phyloP scores from a whole-genome alignment of 305 asterid species.

The Fraxinus xanthoxyloides region DNA sequence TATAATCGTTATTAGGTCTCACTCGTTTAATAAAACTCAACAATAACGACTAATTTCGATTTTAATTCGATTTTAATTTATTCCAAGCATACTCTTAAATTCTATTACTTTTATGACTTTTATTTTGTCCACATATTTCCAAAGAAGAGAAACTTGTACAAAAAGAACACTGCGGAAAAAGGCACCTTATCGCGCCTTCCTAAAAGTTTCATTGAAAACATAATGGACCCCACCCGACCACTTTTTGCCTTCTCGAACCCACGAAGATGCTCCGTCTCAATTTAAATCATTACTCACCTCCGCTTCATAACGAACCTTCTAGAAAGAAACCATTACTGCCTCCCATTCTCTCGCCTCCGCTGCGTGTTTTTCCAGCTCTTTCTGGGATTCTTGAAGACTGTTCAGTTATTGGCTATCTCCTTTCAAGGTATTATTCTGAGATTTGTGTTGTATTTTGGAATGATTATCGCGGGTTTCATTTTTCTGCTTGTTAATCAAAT shows the following conservation, averaged over 20 bases:
- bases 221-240: background rate
- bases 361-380: background rate
- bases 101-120: too few relatives aligned
- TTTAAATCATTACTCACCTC: background rate
- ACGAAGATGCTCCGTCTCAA: background rate
- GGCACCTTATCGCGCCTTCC: conserved; percentile 11
- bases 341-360: conserved; percentile 1
- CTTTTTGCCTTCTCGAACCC: background rate
- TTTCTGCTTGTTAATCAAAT: background rate
- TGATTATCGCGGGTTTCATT: background rate
- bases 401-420: background rate
- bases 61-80: too few relatives aligned
- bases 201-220: background rate
- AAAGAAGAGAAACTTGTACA: background rate
- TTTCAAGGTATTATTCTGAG: background rate
- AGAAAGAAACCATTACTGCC: conserved; percentile 22
- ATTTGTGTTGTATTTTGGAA: background rate
- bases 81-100: too few relatives aligned
- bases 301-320: conserved; percentile 36
- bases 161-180: background rate
- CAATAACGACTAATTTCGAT: too few relatives aligned
- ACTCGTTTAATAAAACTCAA: too few relatives aligned
- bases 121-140: background rate
- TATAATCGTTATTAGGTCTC: too few relatives aligned
- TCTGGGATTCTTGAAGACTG: background rate